Conservation (phyloP, 2,329 filamentous ascomycete genomes). For the Microdochium paspali region DNA sequence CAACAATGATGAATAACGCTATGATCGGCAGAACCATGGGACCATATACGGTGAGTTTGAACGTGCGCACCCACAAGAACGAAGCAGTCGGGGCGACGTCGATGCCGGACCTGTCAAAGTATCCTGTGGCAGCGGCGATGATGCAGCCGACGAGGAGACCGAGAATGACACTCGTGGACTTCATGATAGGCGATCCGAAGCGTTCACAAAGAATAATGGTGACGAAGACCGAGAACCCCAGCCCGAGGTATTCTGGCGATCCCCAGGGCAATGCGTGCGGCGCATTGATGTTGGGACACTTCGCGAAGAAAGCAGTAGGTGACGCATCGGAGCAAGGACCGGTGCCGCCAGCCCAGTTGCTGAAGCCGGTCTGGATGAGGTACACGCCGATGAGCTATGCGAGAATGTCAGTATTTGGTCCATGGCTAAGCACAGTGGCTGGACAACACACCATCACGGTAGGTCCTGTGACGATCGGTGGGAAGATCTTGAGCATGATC, state of each 20-base stretch:
- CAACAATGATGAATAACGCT: conserved; percentile 61
- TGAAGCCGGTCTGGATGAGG: conserved; percentile 62
- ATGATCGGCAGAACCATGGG: conserved; percentile 65
- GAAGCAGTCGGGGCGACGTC: conserved; percentile 60
- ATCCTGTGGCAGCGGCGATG: conserved; percentile 67
- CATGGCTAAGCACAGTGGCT: background rate
- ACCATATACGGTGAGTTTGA: conserved; percentile 61
- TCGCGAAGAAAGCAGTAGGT: conserved; percentile 43
- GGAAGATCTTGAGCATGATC: conserved; percentile 63
- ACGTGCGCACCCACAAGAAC: conserved; percentile 74
- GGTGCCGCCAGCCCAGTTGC: conserved; percentile 69
- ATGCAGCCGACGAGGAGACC: conserved; percentile 70
- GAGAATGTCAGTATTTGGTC: conserved; percentile 14
- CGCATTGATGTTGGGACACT: conserved; percentile 58
- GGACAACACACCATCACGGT: conserved; percentile 48
- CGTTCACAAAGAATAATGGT: conserved; percentile 75
- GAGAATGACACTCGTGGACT: conserved; percentile 66
- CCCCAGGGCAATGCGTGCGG: conserved; percentile 71
- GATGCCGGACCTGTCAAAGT: conserved; percentile 68
- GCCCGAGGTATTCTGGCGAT: conserved; percentile 64
- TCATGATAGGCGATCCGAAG: conserved; percentile 78
- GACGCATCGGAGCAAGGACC: conserved; percentile 46
- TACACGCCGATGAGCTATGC: conserved; percentile 59
- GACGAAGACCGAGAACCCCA: conserved; percentile 72
- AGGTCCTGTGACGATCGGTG: conserved; percentile 68